Evolutionary conservation across 331 rosid species (phyloP).

Genomic region (Acacia pycnantha): DNA sequence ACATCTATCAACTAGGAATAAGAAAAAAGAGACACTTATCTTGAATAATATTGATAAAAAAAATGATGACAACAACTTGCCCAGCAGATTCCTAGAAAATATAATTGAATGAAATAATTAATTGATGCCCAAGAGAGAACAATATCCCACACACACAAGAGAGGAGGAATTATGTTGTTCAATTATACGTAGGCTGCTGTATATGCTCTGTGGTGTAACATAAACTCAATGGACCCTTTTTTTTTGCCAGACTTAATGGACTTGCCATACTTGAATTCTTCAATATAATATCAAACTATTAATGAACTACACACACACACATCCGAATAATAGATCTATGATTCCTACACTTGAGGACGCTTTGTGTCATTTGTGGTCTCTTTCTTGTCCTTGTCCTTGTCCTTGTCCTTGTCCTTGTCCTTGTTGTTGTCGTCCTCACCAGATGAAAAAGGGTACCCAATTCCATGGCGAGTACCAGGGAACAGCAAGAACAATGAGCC

Average conservation of each 20-base stretch:
- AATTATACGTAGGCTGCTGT: neutral
- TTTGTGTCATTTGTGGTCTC: neutral
- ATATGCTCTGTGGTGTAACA: neutral
- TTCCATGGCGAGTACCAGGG: constrained; percentile 70
- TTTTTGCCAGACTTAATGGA: too few species aligned
- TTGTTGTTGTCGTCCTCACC: neutral
- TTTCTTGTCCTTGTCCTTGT: neutral
- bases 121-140: neutral
- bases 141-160: neutral
- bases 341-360: neutral
- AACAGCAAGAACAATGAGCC: constrained; percentile 49
- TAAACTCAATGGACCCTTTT: neutral
- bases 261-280: too few species aligned
- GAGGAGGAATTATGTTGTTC: neutral
- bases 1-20: neutral
- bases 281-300: neutral
- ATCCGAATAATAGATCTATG: neutral
- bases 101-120: neutral
- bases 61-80: neutral
- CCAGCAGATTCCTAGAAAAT: neutral
- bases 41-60: neutral
- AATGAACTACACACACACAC: neutral
- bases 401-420: too few species aligned
- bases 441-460: constrained; percentile 56
- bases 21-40: too few species aligned